phyloP scores from a whole-genome alignment of 768 basidiomycete genomes.

The Lactarius hatsudake region DNA sequence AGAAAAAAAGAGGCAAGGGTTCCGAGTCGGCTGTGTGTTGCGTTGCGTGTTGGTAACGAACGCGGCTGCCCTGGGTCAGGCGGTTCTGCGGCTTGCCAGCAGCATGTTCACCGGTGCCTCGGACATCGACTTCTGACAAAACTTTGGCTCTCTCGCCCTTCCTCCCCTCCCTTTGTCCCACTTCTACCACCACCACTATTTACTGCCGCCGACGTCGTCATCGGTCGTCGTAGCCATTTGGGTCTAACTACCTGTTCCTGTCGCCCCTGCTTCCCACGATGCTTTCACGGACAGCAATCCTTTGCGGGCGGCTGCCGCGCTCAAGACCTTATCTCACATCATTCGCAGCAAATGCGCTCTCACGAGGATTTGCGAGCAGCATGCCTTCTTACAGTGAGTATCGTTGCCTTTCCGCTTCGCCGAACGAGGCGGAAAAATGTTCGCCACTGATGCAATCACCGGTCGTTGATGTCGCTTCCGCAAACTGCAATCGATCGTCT shows the following conservation, averaged over 20 bases:
- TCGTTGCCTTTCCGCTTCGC: neutral
- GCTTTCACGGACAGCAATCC: slow-evolving; percentile 14
- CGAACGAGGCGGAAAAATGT: neutral
- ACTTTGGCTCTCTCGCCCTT: neutral
- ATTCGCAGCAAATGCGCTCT: slow-evolving; percentile 1
- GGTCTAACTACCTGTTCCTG: neutral
- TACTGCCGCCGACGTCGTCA: neutral
- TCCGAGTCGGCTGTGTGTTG: too few relatives aligned
- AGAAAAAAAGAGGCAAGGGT: too few relatives aligned
- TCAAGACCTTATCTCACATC: slow-evolving; percentile 5
- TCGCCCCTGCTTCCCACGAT: slow-evolving; percentile 17
- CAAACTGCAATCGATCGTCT: neutral
- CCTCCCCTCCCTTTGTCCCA: neutral
- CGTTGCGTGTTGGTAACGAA: too few relatives aligned
- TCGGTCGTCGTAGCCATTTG: neutral
- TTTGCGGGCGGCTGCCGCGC: slow-evolving; percentile 16
- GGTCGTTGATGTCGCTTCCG: neutral
- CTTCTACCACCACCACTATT: neutral
- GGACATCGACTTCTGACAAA: neutral
- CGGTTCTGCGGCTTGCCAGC: neutral
- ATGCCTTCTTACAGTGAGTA: slow-evolving; percentile 24
- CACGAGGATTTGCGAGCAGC: slow-evolving; percentile 23
- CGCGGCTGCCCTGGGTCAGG: too few relatives aligned
- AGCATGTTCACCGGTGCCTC: neutral
- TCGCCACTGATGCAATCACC: neutral